Evolutionary conservation across 805 yeast genomes (phyloP).

Genomic region (Kregervanrija fluxuum): DNA sequence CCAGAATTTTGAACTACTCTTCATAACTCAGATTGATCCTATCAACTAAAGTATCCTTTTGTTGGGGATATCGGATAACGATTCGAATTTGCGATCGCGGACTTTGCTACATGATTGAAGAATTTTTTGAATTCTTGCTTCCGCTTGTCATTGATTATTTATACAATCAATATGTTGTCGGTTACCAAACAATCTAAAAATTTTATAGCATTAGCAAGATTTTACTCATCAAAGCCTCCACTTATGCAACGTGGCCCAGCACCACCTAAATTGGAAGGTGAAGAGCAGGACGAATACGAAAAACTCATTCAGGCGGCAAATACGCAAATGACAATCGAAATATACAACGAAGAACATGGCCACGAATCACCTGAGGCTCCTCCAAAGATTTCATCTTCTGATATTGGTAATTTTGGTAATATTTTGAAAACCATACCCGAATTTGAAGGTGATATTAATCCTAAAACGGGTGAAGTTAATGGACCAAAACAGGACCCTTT

Average conservation of each 20-base stretch:
- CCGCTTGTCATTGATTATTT: too few species aligned
- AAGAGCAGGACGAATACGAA: constrained; percentile 90
- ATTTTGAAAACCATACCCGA: constrained; percentile 80
- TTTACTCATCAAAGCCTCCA: constrained; percentile 5
- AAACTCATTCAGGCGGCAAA: constrained; percentile 72
- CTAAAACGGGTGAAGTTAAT: constrained; percentile 89
- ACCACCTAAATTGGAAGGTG: constrained; percentile 73
- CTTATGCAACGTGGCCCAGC: constrained; percentile 26
- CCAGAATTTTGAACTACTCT: too few species aligned
- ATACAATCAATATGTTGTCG: too few species aligned
- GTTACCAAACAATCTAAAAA: background rate
- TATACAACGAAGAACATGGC: constrained; percentile 42
- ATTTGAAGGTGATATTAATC: constrained; percentile 91
- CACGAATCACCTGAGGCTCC: constrained; percentile 23
- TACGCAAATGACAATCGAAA: constrained; percentile 72
- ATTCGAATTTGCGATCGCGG: too few species aligned
- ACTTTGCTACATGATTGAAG: too few species aligned
- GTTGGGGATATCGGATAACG: too few species aligned
- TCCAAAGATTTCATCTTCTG: constrained; percentile 27
- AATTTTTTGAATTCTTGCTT: too few species aligned
- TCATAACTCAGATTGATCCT: too few species aligned
- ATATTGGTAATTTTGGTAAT: constrained; percentile 58
- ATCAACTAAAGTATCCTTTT: too few species aligned
- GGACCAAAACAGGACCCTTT: constrained; percentile 98
- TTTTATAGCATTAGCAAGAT: constrained; percentile 1